Evolutionary conservation across 2,329 filamentous ascomycete genomes (phyloP).

Genomic region (Fusarium dlaminii): DNA sequence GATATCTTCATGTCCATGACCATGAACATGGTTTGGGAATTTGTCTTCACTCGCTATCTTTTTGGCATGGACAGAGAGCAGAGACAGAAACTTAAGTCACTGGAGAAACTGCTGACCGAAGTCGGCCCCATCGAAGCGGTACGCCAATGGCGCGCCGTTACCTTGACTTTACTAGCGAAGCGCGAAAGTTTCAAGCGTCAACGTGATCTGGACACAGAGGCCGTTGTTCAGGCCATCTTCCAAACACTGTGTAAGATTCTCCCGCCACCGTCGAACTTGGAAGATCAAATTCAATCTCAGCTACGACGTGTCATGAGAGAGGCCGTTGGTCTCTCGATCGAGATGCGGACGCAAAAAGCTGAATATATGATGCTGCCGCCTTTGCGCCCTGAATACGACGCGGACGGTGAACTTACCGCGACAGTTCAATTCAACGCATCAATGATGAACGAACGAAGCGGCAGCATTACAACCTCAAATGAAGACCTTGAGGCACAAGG

Average conservation of each 20-base stretch:
- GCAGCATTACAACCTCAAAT: constrained; percentile 67
- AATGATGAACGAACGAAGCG: constrained; percentile 92
- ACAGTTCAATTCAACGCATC: constrained; percentile 92
- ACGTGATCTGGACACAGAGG: constrained; percentile 89
- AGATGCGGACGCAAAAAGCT: constrained; percentile 96
- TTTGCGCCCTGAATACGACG: constrained; percentile 92
- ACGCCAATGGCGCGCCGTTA: constrained; percentile 96
- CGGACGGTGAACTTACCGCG: constrained; percentile 86
- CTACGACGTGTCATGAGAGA: constrained; percentile 87
- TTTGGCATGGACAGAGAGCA: constrained; percentile 99
- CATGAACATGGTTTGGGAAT: constrained; percentile 99
- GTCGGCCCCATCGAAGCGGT: constrained; percentile 90
- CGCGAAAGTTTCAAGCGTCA: constrained; percentile 83
- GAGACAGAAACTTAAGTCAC: constrained; percentile 93
- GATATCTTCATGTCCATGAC: constrained; percentile 99
- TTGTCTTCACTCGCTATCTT: constrained; percentile 95
- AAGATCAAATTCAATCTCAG: constrained; percentile 82
- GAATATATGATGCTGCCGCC: constrained; percentile 99
- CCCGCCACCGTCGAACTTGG: constrained; percentile 83
- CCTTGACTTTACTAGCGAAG: constrained; percentile 85
- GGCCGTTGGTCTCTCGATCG: constrained; percentile 89
- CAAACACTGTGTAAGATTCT: constrained; percentile 84
- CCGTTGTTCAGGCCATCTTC: constrained; percentile 88
- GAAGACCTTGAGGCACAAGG: constrained; percentile 81
- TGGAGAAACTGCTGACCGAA: constrained; percentile 91